These are phyloP conservation scores for Pigoraptor vietnamica DNA, from an alignment of 78 protist genomes.

Conservation along the genomic window DNA sequence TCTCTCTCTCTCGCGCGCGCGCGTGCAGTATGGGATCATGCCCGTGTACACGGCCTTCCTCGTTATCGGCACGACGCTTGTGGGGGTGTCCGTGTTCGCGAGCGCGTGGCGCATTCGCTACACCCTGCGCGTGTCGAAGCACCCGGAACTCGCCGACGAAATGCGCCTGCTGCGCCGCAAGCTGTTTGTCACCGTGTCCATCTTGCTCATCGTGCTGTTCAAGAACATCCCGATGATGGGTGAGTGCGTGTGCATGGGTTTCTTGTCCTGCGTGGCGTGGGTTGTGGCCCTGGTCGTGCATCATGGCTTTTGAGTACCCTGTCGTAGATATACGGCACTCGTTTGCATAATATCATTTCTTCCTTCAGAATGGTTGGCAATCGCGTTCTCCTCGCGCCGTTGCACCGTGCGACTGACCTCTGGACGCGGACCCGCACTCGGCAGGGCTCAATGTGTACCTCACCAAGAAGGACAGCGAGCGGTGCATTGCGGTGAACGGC, in stretches of 20 bases:
- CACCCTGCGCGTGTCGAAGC: background rate
- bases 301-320: no score
- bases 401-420: background rate
- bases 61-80: background rate
- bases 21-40: background rate
- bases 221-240: background rate
- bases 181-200: background rate
- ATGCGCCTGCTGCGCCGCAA: background rate
- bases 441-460: background rate
- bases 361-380: no score
- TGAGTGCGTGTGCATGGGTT: background rate
- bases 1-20: background rate
- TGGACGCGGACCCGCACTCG: background rate
- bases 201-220: background rate
- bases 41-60: background rate
- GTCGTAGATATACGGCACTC: no score
- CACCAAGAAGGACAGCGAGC: background rate
- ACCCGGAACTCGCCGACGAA: background rate
- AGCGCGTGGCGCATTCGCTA: background rate
- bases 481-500: background rate
- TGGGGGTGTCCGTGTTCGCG: background rate
- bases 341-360: no score
- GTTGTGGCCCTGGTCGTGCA: no score
- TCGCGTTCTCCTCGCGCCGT: no score
- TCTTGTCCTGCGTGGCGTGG: background rate